Evolutionary conservation across 1,139 yeast genomes (phyloP).

Genomic region (Yarrowia galli): DNA sequence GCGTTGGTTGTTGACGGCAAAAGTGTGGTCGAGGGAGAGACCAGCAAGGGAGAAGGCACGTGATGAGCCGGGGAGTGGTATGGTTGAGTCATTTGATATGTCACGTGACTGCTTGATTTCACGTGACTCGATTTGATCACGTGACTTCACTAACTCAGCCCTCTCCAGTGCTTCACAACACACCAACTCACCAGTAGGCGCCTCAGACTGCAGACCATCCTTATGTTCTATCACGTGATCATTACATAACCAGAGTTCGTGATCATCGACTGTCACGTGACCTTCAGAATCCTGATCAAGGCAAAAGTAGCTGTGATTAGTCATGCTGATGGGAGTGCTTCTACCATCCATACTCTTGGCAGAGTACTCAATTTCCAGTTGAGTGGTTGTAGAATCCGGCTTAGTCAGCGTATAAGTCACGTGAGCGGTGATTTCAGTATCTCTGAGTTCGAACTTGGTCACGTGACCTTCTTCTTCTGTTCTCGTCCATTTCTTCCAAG

Average conservation of each 20-base stretch:
- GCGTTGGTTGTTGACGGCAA: background rate
- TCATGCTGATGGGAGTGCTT: background rate
- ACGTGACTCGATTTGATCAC: background rate
- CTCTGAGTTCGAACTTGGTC: background rate
- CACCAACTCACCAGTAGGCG: slow-evolving; percentile 2
- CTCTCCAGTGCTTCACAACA: background rate
- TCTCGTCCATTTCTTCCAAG: background rate
- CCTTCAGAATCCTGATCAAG: background rate
- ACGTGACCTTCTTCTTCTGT: background rate
- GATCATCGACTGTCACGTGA: slow-evolving; percentile 12
- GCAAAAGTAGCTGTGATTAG: slow-evolving; percentile 18
- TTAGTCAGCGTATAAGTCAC: slow-evolving; percentile 5
- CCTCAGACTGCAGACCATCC: background rate
- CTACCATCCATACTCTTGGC: background rate
- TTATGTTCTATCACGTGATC: slow-evolving; percentile 13
- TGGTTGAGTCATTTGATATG: background rate
- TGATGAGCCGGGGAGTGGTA: no score
- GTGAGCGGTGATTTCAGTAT: background rate
- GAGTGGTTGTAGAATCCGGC: background rate
- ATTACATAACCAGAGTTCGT: background rate
- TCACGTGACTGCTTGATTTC: background rate
- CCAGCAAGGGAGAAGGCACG: background rate
- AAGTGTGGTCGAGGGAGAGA: slow-evolving; percentile 1
- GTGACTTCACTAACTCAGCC: background rate
- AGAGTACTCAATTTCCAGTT: background rate